phyloP scores from a whole-genome alignment of 352 stramenopile species.

The Phytophthora pseudosyringae region DNA sequence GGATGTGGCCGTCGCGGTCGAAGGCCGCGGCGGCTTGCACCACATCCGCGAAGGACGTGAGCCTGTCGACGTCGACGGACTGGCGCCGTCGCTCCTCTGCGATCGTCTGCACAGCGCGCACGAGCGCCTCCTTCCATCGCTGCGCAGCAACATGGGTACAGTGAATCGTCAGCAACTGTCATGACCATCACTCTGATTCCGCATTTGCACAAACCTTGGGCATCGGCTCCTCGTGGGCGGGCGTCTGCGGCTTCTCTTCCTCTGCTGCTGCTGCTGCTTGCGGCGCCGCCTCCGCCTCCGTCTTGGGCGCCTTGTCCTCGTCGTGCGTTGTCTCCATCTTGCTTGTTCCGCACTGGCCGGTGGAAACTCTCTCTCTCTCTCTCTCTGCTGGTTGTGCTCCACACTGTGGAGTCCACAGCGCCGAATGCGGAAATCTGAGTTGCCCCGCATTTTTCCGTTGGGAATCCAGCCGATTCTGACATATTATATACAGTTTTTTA shows the following conservation, averaged over 20 bases:
- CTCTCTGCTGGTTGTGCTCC: neutral
- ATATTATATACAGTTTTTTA: neutral
- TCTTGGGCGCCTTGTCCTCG: constrained; percentile 1
- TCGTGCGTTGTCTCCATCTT: constrained; percentile 17
- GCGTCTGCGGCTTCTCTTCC: neutral
- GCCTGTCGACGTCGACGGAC: constrained; percentile 8
- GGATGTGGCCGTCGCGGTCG: constrained; percentile 55
- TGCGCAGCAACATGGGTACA: constrained; percentile 19
- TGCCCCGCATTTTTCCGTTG: constrained; percentile 9
- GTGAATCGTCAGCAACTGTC: constrained; percentile 1
- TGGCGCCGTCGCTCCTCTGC: constrained; percentile 27
- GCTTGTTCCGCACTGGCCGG: constrained; percentile 2
- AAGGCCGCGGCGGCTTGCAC: constrained; percentile 55
- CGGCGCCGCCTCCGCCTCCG: neutral
- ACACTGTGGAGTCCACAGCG: too few relatives aligned
- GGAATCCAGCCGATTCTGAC: constrained; percentile 2
- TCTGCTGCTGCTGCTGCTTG: neutral
- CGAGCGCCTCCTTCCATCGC: constrained; percentile 42
- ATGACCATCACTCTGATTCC: constrained; percentile 31
- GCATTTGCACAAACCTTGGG: constrained; percentile 37
- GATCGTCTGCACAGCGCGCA: constrained; percentile 29
- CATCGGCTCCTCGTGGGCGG: constrained; percentile 7
- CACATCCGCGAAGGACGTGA: constrained; percentile 46
- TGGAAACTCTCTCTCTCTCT: neutral
- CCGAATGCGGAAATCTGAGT: constrained; percentile 16